Percentiles rank a stretch among this genome's conserved stretches.
These are phyloP conservation scores for Apiotrichum veenhuisii DNA, from an alignment of 1,284 basidiomycete genomes.

Conservation along the genomic window DNA sequence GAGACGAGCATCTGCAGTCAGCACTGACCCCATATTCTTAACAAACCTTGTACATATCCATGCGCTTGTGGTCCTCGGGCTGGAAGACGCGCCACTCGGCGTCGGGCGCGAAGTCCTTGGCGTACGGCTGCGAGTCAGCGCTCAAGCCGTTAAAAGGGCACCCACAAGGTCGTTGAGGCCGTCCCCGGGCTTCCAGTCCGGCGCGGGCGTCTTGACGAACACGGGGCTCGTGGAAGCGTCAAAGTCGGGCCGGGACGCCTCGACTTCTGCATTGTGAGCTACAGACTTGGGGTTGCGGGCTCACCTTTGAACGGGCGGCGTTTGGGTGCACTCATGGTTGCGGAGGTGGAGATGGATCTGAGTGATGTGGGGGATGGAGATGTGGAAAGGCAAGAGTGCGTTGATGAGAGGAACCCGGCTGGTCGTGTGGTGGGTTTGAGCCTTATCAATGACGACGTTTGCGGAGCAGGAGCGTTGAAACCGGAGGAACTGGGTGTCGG, in stretches of 20 bases:
- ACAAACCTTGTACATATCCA: slow-evolving; percentile 51
- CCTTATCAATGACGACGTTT: not conserved
- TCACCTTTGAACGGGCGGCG: slow-evolving; percentile 8
- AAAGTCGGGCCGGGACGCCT: slow-evolving; percentile 40
- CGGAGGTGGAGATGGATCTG: not conserved
- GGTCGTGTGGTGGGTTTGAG: too few species aligned
- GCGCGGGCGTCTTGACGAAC: slow-evolving; percentile 54
- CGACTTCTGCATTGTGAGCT: slow-evolving; percentile 28
- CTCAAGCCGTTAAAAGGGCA: too few species aligned
- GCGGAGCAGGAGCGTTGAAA: too few species aligned
- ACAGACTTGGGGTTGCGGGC: too few species aligned
- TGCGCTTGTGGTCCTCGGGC: not conserved
- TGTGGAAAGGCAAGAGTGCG: too few species aligned
- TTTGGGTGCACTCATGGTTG: not conserved
- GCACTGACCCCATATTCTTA: not conserved
- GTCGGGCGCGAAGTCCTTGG: slow-evolving; percentile 43
- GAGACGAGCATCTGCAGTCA: slow-evolving; percentile 51
- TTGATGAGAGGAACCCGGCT: not conserved
- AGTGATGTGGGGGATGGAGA: too few species aligned
- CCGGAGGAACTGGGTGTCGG: too few species aligned
- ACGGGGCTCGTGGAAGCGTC: slow-evolving; percentile 10
- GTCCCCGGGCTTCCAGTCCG: slow-evolving; percentile 57
- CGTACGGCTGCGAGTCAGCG: slow-evolving; percentile 27
- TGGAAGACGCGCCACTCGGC: slow-evolving; percentile 52
- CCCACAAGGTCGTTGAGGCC: slow-evolving; percentile 51